These are phyloP conservation scores for Oryza meyeriana DNA, from an alignment of 176 grass and related monocot genomes.

Conservation along the genomic window DNA sequence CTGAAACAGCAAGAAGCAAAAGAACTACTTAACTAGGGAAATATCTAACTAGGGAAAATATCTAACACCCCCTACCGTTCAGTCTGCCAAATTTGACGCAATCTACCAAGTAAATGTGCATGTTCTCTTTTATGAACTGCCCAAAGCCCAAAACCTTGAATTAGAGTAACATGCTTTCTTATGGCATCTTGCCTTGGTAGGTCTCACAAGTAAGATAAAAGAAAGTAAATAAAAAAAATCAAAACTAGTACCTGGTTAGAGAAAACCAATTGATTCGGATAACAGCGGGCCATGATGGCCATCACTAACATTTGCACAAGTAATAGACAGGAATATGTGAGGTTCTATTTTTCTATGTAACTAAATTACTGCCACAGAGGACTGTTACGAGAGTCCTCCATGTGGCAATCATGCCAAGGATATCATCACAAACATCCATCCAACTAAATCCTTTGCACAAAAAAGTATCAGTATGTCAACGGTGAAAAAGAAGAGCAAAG, in stretches of 20 bases:
- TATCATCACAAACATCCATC: conserved; percentile 12
- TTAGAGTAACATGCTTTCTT: neutral
- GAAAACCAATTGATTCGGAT: neutral
- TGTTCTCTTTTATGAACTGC: neutral
- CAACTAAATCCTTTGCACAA: neutral
- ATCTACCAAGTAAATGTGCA: neutral
- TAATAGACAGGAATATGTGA: neutral
- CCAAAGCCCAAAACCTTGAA: neutral
- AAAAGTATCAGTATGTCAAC: neutral
- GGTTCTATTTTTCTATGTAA: neutral
- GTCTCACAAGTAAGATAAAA: conserved; percentile 26
- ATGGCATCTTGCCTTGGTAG: neutral
- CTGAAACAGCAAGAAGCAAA: neutral
- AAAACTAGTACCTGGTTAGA: neutral
- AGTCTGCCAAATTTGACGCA: neutral
- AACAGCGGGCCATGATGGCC: neutral
- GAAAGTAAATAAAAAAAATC: neutral
- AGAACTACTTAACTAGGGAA: neutral
- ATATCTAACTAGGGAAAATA: neutral
- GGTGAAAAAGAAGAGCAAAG: neutral
- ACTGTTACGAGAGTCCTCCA: neutral
- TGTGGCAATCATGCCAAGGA: neutral
- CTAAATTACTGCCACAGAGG: neutral
- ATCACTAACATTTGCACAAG: neutral
- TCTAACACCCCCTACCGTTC: neutral